Evolutionary conservation across 306 rosid species (phyloP).

Genomic region (Vachellia pachyceras): DNA sequence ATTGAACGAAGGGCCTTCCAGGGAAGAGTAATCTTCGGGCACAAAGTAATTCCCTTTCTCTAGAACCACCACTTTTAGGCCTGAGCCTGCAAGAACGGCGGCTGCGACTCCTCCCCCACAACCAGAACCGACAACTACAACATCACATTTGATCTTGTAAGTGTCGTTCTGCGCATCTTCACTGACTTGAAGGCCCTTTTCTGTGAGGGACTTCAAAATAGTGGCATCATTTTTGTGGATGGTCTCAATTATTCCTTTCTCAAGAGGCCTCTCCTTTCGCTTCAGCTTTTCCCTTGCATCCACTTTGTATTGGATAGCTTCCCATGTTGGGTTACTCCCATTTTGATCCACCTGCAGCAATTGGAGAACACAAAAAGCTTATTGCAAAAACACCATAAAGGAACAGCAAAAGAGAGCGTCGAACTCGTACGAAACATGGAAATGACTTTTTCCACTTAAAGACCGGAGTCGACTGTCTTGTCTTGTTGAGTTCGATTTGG

Average conservation of each 20-base stretch:
- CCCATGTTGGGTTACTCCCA: slow-evolving; percentile 67
- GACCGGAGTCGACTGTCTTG: too few relatives aligned
- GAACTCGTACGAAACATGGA: background rate
- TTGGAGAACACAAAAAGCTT: background rate
- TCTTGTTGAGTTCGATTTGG: too few relatives aligned
- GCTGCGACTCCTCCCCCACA: slow-evolving; percentile 99
- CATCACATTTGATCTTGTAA: slow-evolving; percentile 88
- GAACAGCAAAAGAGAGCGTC: background rate
- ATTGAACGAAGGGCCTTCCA: slow-evolving; percentile 79
- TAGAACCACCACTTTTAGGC: slow-evolving; percentile 74
- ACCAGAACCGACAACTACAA: slow-evolving; percentile 84
- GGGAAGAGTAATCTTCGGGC: slow-evolving; percentile 76
- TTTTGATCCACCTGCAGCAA: slow-evolving; percentile 60
- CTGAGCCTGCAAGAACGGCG: slow-evolving; percentile 81
- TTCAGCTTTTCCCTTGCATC: slow-evolving; percentile 55
- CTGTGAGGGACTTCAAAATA: slow-evolving; percentile 56
- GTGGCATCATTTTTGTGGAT: slow-evolving; percentile 55
- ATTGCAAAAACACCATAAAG: background rate
- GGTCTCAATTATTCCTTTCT: slow-evolving; percentile 74
- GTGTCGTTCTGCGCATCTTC: slow-evolving; percentile 47
- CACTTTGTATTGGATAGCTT: slow-evolving; percentile 69
- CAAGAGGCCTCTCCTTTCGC: slow-evolving; percentile 71
- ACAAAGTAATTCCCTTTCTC: slow-evolving; percentile 92
- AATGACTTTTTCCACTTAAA: background rate
- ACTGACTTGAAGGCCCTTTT: slow-evolving; percentile 69